Evolutionary conservation across 805 yeast species (phyloP).

Genomic region (Ascoidea rubescens): DNA sequence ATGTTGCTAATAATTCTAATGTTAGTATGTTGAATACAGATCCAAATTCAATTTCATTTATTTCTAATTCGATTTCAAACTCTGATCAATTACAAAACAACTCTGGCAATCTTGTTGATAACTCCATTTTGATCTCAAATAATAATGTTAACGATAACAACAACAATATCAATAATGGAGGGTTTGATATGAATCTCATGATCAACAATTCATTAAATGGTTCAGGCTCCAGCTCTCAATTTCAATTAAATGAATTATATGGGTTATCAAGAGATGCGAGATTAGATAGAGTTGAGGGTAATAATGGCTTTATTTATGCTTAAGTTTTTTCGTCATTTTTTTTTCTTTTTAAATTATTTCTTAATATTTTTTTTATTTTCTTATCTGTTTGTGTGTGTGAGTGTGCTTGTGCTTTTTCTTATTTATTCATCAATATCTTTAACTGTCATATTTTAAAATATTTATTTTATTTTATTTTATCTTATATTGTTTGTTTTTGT

Average conservation of each 20-base stretch:
- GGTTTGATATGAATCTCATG: constrained; percentile 6
- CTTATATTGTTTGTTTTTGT: too few relatives aligned
- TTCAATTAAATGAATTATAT: constrained; percentile 35
- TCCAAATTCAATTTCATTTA: background rate
- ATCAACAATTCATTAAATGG: constrained; percentile 13
- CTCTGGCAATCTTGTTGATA: background rate
- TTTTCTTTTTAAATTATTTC: background rate
- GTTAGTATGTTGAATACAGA: background rate
- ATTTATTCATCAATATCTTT: background rate
- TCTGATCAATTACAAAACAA: background rate
- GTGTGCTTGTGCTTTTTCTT: too few relatives aligned
- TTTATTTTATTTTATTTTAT: too few relatives aligned
- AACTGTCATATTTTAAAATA: background rate
- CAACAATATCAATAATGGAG: constrained; percentile 5
- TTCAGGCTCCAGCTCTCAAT: constrained; percentile 19
- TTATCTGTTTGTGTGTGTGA: background rate
- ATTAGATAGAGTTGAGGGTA: constrained; percentile 37
- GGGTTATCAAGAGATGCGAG: constrained; percentile 44
- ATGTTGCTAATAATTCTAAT: too few relatives aligned
- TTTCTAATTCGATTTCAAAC: background rate
- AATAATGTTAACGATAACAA: constrained; percentile 6
- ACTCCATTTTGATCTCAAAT: background rate
- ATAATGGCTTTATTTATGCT: constrained; percentile 18
- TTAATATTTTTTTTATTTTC: background rate
- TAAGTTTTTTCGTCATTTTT: background rate